Percentiles rank a stretch among this genome's conserved stretches.
phyloP scores from a whole-genome alignment of 1,284 basidiomycete species.

The Peniophora sp. region DNA sequence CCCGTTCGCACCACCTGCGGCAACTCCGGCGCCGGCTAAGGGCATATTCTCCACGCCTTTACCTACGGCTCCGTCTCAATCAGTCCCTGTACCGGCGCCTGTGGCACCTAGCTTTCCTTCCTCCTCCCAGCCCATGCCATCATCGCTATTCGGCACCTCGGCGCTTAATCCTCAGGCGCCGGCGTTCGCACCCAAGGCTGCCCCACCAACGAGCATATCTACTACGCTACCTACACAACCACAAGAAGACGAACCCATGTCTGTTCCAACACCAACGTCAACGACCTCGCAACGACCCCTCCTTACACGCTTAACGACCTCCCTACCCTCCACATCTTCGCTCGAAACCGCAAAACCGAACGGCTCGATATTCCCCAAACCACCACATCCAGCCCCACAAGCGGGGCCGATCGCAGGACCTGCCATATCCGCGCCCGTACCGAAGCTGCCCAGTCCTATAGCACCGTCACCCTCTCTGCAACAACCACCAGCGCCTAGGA shows the following conservation, averaged over 20 bases:
- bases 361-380: conserved; percentile 7
- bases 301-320: background rate
- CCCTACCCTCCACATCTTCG: background rate
- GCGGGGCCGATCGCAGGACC: background rate
- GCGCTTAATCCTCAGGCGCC: background rate
- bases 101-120: background rate
- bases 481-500: conserved; percentile 20
- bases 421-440: background rate
- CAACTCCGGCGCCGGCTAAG: no score
- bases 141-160: background rate
- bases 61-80: no score
- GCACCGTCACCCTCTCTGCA: background rate
- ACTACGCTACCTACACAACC: background rate
- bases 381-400: conserved; percentile 16
- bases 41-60: no score
- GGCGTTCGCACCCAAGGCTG: background rate
- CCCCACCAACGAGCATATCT: background rate
- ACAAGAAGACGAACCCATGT: background rate
- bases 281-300: background rate
- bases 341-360: background rate
- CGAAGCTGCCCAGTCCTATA: background rate
- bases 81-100: no score
- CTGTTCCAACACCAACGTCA: background rate
- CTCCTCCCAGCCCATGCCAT: background rate
- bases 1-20: no score